Base-by-base conservation (phyloP, 352 stramenopile species). In the Thraustochytrium sp. region DNA sequence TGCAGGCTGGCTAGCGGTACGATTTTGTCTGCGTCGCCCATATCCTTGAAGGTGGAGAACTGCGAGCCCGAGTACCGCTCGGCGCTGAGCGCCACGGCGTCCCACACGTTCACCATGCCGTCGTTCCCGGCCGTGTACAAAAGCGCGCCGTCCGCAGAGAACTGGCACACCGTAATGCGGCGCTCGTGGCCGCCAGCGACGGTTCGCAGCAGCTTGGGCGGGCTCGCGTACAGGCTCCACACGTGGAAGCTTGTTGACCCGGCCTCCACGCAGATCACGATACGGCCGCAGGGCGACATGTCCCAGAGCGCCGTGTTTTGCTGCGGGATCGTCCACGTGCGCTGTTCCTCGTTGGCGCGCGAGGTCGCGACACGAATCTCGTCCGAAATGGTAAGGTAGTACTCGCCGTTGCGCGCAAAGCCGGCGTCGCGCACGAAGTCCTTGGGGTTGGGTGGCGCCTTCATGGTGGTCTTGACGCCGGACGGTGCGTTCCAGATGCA, bases 161-260 rank as follows among this genome's bases (percentile, higher is more conserved):
- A 80, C 38, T 64, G 42, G 26, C 31, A 46, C 16, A 64, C 48
- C 4, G 68, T 80, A 4, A 80, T 61, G 38, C 46, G 37, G 21
- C 40, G 31, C 68, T 61, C 48, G 42, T 80, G 68, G 8, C 29
- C 53, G 44, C 34, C 40, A 42, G 68, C 46, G 5, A 80, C 53
- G 5, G 53, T 64, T 18, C 68, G 68, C 11, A 80, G 23, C n/a
- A 55, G 31, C 36, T 72, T 61, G 23, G 40, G 31, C 5, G 68
- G 68, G 51, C 76, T 80, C 1, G 42, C 76, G 44, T 80, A 53
- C 37, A 80, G 37, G 51, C 68, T 72, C 68, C 68, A 80, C 46
- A 80, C 68, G 23, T 61, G 48, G 38, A 80, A 55, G 31, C 76
- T 44, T 5, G 26, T 37, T 0, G 31, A 46, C 23, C 68, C 68